phyloP scores from a whole-genome alignment of 2,329 filamentous ascomycete species.

The Ophiocordyceps camponoti-leonardi region DNA sequence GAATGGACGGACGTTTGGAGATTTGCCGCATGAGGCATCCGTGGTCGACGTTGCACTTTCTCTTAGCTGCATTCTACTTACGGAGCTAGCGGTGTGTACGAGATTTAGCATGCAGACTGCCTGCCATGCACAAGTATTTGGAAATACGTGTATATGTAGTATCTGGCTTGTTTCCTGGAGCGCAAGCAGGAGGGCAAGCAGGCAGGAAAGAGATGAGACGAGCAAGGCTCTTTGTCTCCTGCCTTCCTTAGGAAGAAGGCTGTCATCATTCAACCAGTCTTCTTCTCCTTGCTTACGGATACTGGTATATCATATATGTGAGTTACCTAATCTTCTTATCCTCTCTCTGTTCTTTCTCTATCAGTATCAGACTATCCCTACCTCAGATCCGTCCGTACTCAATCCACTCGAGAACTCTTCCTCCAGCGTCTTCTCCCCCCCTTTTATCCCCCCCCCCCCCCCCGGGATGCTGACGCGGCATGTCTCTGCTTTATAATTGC shows the following conservation, averaged over 20 bases:
- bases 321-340: background rate
- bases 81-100: background rate
- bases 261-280: background rate
- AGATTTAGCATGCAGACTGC: too few species aligned
- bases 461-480: constrained; percentile 1
- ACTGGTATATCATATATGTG: background rate
- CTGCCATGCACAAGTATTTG: too few species aligned
- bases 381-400: too few species aligned
- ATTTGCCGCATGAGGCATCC: background rate
- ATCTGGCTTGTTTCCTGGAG: too few species aligned
- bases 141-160: too few species aligned
- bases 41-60: background rate
- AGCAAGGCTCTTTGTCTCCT: too few species aligned
- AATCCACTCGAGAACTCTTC: background rate
- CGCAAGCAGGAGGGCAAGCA: too few species aligned
- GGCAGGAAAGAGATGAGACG: too few species aligned
- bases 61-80: background rate
- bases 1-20: background rate
- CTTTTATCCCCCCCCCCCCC: background rate
- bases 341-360: background rate
- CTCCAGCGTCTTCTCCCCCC: background rate
- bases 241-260: too few species aligned
- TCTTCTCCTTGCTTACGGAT: background rate
- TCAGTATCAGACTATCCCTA: too few species aligned
- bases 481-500: constrained; percentile 1